Conservation (phyloP, 495 filamentous ascomycete genomes). For the Aspergillus carlsbadensis region DNA sequence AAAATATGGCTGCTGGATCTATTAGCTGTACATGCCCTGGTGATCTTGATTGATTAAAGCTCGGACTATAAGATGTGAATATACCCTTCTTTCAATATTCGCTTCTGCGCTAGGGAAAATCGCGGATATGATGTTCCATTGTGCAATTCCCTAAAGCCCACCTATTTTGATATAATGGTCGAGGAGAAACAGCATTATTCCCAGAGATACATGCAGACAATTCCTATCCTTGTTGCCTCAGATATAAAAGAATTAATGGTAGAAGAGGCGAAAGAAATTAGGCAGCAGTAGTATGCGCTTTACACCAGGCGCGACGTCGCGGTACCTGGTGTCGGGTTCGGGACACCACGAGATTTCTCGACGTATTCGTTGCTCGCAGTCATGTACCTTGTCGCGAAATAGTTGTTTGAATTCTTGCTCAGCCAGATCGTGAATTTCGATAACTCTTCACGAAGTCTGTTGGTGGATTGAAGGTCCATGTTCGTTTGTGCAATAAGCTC, state of each 20-base stretch:
- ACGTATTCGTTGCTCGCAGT: constrained; percentile 59
- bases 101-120: constrained; percentile 3
- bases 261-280: constrained; percentile 3
- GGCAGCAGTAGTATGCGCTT: background rate
- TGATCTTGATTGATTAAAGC: constrained; percentile 11
- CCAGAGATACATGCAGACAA: constrained; percentile 10
- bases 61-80: constrained; percentile 8
- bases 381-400: constrained; percentile 79
- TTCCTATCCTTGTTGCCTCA: constrained; percentile 3
- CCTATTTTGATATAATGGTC: constrained; percentile 16
- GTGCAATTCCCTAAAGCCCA: constrained; percentile 2
- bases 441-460: constrained; percentile 83
- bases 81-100: background rate
- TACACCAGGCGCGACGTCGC: constrained; percentile 30
- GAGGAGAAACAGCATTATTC: constrained; percentile 8
- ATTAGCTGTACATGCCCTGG: constrained; percentile 10
- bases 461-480: constrained; percentile 89
- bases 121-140: background rate
- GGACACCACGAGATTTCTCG: constrained; percentile 48
- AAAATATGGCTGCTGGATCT: background rate
- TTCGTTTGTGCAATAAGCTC: constrained; percentile 96
- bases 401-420: constrained; percentile 65
- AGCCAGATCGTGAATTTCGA: constrained; percentile 79
- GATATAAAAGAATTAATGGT: constrained; percentile 6
- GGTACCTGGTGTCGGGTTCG: constrained; percentile 27